A percentile compares a stretch with the other conserved stretches of the same genome.
phyloP scores from a whole-genome alignment of 208 protist species.

The Crithidia fasciculata region DNA sequence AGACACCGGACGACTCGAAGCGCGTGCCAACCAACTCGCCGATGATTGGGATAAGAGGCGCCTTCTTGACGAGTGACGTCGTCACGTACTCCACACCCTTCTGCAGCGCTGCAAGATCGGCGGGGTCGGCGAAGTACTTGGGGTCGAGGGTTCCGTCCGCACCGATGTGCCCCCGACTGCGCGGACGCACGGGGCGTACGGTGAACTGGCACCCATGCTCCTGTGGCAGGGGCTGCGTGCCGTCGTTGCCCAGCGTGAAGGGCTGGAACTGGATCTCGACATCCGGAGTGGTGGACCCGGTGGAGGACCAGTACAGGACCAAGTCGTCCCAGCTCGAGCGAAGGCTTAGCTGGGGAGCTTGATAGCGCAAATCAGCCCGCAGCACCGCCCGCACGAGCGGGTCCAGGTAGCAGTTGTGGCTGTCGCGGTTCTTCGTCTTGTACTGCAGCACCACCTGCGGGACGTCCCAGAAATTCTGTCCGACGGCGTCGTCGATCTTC shows the following conservation, averaged over 20 bases:
- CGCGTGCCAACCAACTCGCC: slow-evolving; percentile 51
- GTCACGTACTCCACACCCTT: slow-evolving; percentile 66
- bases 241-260: slow-evolving; percentile 83
- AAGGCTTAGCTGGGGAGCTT: slow-evolving; percentile 46
- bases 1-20: slow-evolving; percentile 71
- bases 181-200: slow-evolving; percentile 64
- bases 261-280: slow-evolving; percentile 83
- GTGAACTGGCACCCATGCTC: slow-evolving; percentile 82
- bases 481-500: slow-evolving; percentile 41
- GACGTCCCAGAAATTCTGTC: slow-evolving; percentile 76
- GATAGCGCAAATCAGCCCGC: slow-evolving; percentile 40
- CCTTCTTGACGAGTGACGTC: slow-evolving; percentile 51
- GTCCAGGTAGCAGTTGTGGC: slow-evolving; percentile 80
- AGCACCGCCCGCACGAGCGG: slow-evolving; percentile 58
- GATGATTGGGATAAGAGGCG: slow-evolving; percentile 49
- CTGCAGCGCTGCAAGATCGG: slow-evolving; percentile 50
- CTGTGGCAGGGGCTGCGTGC: slow-evolving; percentile 47
- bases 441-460: slow-evolving; percentile 86
- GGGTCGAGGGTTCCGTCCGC: slow-evolving; percentile 70
- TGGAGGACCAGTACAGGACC: slow-evolving; percentile 70
- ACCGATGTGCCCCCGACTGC: slow-evolving; percentile 61
- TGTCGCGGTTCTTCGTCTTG: slow-evolving; percentile 55
- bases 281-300: slow-evolving; percentile 47
- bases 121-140: slow-evolving; percentile 59
- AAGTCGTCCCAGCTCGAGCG: slow-evolving; percentile 84